Evolutionary conservation across 2,329 filamentous ascomycete species (phyloP).

Genomic region (Penicillium hordei): DNA sequence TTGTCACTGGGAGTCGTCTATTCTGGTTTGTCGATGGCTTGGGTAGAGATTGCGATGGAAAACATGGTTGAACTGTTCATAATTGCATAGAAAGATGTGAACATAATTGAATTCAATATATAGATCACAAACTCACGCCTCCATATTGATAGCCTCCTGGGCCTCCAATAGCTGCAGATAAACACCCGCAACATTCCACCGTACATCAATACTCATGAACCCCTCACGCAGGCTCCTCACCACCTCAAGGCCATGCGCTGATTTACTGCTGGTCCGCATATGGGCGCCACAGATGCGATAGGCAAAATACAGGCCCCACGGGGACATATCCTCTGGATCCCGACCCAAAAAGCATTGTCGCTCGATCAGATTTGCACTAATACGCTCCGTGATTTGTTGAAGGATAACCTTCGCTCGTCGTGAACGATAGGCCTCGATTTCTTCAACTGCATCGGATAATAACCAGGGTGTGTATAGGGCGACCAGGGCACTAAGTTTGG

Average conservation of each 20-base stretch:
- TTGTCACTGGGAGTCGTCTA: too few species aligned
- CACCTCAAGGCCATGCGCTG: neutral
- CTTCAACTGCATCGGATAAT: neutral
- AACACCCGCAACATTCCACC: slow-evolving; percentile 21
- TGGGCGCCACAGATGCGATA: slow-evolving; percentile 20
- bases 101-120: too few species aligned
- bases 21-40: too few species aligned
- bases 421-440: neutral
- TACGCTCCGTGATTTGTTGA: neutral
- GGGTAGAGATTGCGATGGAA: too few species aligned
- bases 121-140: neutral
- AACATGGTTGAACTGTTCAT: too few species aligned
- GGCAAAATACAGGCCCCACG: slow-evolving; percentile 27
- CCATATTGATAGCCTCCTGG: slow-evolving; percentile 4
- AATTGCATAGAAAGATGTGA: too few species aligned
- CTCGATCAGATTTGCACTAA: slow-evolving; percentile 15
- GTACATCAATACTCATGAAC: slow-evolving; percentile 12
- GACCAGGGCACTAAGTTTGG: neutral
- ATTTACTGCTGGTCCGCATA: slow-evolving; percentile 4
- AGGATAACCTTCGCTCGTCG: neutral
- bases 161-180: slow-evolving; percentile 15
- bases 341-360: slow-evolving; percentile 21
- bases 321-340: slow-evolving; percentile 20
- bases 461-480: neutral
- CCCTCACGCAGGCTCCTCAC: slow-evolving; percentile 6